Evolutionary conservation across 768 basidiomycete species (phyloP).

Genomic region (Hericium alpestre): DNA sequence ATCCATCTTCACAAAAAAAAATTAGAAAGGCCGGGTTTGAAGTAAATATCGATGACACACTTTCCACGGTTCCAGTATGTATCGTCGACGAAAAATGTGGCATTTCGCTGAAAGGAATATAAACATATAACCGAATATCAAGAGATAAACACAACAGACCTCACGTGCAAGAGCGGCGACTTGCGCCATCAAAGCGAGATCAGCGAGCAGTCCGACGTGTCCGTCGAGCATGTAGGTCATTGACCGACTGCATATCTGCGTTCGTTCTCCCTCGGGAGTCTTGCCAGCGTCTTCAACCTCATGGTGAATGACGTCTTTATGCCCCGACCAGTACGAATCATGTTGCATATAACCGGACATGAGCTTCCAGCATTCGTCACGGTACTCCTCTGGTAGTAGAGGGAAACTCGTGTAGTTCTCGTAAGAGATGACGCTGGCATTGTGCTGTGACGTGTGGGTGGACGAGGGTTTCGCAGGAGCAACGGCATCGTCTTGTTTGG

Average conservation of each 20-base stretch:
- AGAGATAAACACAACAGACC: slow-evolving; percentile 25
- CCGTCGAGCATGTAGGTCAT: slow-evolving; percentile 68
- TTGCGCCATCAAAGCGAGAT: slow-evolving; percentile 59
- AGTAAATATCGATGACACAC: slow-evolving; percentile 25
- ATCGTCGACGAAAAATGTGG: slow-evolving; percentile 62
- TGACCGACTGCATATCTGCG: slow-evolving; percentile 40
- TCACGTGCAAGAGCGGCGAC: slow-evolving; percentile 56
- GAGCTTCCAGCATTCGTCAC: slow-evolving; percentile 43
- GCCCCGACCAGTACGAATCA: slow-evolving; percentile 41
- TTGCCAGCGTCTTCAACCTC: slow-evolving; percentile 24
- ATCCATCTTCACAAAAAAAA: slow-evolving; percentile 36
- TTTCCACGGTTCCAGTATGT: slow-evolving; percentile 66
- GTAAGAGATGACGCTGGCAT: slow-evolving; percentile 32
- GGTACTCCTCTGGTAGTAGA: slow-evolving; percentile 45
- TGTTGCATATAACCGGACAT: slow-evolving; percentile 36
- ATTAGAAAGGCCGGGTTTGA: background rate
- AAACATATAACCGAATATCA: background rate
- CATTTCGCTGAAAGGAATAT: slow-evolving; percentile 33
- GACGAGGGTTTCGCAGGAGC: background rate
- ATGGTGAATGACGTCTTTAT: slow-evolving; percentile 8
- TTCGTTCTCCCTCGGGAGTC: slow-evolving; percentile 16
- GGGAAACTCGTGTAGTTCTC: slow-evolving; percentile 51
- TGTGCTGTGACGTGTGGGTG: background rate
- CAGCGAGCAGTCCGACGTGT: slow-evolving; percentile 51
- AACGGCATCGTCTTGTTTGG: slow-evolving; percentile 14